phyloP scores from a whole-genome alignment of 441 rosid genomes.

The Manihot esculenta region DNA sequence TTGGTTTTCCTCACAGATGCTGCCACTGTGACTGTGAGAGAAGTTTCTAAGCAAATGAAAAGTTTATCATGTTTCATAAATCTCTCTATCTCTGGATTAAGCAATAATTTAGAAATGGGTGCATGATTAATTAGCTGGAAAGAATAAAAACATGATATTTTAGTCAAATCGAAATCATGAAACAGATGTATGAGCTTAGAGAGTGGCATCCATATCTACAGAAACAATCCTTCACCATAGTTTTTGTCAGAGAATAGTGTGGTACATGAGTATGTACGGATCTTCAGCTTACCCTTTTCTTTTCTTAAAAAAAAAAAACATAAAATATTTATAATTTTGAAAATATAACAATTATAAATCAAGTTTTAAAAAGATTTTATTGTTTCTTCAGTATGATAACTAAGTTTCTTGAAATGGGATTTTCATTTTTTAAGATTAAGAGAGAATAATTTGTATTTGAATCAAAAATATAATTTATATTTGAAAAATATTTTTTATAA shows the following conservation, averaged over 20 bases:
- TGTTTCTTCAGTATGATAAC: too few relatives aligned
- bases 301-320: neutral
- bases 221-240: constrained; percentile 20
- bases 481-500: too few relatives aligned
- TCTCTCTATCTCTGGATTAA: constrained; percentile 4
- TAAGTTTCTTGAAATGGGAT: too few relatives aligned
- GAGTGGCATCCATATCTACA: neutral
- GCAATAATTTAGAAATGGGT: neutral
- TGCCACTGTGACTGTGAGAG: constrained; percentile 44
- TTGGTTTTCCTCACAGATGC: constrained; percentile 59
- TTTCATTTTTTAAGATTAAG: too few relatives aligned
- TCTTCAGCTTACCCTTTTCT: neutral
- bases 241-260: constrained; percentile 59
- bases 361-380: too few relatives aligned
- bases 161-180: constrained; percentile 21
- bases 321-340: too few relatives aligned
- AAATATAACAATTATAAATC: too few relatives aligned
- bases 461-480: too few relatives aligned
- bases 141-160: constrained; percentile 7
- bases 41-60: constrained; percentile 36
- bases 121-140: neutral
- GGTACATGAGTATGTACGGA: constrained; percentile 47
- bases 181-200: neutral
- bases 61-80: neutral
- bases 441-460: too few relatives aligned